Evolutionary conservation across 1,139 yeast genomes (phyloP), one percentile per base, ranked within the genome.

Genomic region (Zhuliangozyma blackwelliae): DNA sequence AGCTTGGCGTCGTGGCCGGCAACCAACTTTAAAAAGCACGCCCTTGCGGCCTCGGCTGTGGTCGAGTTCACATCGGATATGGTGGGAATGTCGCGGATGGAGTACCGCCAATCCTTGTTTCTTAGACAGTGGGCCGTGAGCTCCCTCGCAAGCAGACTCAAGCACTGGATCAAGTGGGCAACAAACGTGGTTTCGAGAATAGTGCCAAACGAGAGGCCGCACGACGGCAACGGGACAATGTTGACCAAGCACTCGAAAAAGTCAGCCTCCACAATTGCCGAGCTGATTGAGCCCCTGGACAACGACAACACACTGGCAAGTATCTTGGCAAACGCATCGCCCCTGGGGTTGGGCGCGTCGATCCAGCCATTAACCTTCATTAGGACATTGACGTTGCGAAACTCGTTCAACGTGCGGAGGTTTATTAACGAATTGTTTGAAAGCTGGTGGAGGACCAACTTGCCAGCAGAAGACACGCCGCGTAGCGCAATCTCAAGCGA

Each of bases 401-500:
- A 68, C 35, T 75, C 80, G 34, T 62, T 57, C 37, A 77, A 61
- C 0, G 77, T 72, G 40, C 95, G 63, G 47, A 87, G 58, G 20
- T 77, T 69, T 5, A 81, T 73, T 37, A 84, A 53, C 0, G 75
- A 54, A 41, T 82, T 83, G 41, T 77, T 72, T 0, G 88, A 74
- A 2, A 87, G 50, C 46, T 83, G 88, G 33, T 68, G 66, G 3
- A 79, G 59, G 0, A 85, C 55, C 13, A 80, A 49, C 1, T 68
- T 64, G 0, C 52, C 54, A 7, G 23, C 7, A 8, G 72, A 57
- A 4, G 62, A 44, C 2, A 59, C 53, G 0, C 94, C 94, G 41
- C 96, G 68, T 19, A 83, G 57, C 0, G 84, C 65, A 10, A 85
- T 79, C 50, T 87, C 96, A 10, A 74, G 55, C 0, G 86, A 74